Evolutionary conservation across 2,329 filamentous ascomycete genomes (phyloP).

Genomic region (Arachnomyces sp.): DNA sequence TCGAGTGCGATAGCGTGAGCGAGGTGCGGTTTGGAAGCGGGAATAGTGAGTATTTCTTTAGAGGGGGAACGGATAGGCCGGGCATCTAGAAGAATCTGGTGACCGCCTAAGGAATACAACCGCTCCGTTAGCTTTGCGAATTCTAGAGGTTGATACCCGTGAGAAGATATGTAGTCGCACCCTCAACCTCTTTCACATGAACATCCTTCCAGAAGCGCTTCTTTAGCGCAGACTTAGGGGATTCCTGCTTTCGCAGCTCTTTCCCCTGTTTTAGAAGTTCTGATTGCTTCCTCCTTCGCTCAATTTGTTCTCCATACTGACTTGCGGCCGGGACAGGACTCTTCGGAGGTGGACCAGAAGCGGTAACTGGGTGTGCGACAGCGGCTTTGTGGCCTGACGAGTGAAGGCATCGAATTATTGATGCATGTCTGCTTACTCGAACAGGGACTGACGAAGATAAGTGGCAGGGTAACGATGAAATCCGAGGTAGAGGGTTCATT

Average conservation of each 20-base stretch:
- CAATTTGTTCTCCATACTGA: constrained; percentile 41
- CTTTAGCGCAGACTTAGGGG: constrained; percentile 44
- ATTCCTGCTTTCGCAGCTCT: constrained; percentile 25
- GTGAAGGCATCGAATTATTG: constrained; percentile 25
- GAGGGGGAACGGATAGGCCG: constrained; percentile 69
- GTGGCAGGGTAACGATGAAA: constrained; percentile 12
- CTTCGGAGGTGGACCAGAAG: constrained; percentile 53
- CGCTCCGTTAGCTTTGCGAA: not conserved
- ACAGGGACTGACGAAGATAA: constrained; percentile 13
- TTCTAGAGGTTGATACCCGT: not conserved
- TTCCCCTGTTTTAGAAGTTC: constrained; percentile 42
- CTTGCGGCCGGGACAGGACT: constrained; percentile 44
- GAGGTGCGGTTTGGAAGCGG: constrained; percentile 68
- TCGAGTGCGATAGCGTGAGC: constrained; percentile 82
- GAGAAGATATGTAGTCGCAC: constrained; percentile 35
- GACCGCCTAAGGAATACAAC: constrained; percentile 34
- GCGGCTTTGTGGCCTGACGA: constrained; percentile 36
- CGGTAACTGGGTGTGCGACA: constrained; percentile 51
- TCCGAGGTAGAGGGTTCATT: constrained; percentile 20
- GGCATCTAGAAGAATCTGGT: constrained; percentile 66
- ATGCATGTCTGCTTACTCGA: constrained; percentile 11
- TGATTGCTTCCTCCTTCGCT: constrained; percentile 44
- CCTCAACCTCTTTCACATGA: constrained; percentile 57
- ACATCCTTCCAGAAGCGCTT: constrained; percentile 90
- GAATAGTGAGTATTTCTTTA: constrained; percentile 67